Evolutionary conservation across 176 grass and related monocot genomes (phyloP).

Genomic region (Oryza officinalis): DNA sequence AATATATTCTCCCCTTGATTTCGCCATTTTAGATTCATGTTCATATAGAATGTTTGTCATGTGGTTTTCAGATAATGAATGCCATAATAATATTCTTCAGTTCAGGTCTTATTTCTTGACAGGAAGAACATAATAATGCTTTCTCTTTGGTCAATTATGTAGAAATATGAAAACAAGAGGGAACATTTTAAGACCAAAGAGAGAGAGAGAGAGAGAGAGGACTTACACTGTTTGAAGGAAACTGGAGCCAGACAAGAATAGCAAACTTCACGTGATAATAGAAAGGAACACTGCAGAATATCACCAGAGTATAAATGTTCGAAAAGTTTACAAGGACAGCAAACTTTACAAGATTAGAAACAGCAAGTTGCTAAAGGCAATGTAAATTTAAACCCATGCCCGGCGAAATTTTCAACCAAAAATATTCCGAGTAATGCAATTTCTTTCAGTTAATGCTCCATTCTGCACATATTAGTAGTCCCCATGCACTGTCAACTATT

Average conservation of each 20-base stretch:
- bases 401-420: not conserved
- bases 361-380: not conserved
- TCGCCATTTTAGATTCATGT: not conserved
- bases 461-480: not conserved
- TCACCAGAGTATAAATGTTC: conserved; percentile 24
- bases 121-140: not conserved
- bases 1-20: not conserved
- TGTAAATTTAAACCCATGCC: not conserved
- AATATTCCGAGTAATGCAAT: not conserved
- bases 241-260: conserved; percentile 86
- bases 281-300: conserved; percentile 72
- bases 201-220: not conserved
- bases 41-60: not conserved
- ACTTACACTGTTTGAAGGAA: conserved; percentile 76
- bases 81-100: not conserved
- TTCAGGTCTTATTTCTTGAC: not conserved
- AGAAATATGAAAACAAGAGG: not conserved
- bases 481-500: not conserved
- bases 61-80: not conserved
- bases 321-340: conserved; percentile 6
- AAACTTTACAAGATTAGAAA: not conserved
- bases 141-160: not conserved
- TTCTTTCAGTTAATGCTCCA: not conserved
- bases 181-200: not conserved
- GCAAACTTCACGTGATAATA: conserved; percentile 82